Conservation (phyloP, 371 early-diverging fungal genomes). For the Funneliformis caledonium region DNA sequence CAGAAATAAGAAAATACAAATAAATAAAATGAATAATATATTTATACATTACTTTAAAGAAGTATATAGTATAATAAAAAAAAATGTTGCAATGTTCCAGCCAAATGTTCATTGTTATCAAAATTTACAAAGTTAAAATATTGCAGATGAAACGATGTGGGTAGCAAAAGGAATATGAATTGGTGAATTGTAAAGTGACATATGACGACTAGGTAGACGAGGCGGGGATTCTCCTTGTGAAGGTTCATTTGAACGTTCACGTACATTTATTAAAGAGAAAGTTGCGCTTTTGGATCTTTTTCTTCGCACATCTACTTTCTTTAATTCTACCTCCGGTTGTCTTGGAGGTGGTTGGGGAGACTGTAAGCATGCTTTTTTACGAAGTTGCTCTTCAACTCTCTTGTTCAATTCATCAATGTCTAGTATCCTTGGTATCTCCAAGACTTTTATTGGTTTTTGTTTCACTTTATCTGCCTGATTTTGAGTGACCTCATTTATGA, state of each 20-base stretch:
- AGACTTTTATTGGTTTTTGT: background rate
- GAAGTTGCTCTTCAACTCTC: constrained; percentile 6
- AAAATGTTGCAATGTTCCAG: background rate
- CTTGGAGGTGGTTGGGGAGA: background rate
- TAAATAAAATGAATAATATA: too few relatives aligned
- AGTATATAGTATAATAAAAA: too few relatives aligned
- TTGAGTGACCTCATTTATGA: background rate
- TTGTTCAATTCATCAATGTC: background rate
- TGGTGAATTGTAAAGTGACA: too few relatives aligned
- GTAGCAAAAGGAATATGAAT: too few relatives aligned
- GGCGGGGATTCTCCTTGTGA: background rate
- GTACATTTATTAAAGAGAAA: too few relatives aligned
- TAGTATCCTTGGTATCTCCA: background rate
- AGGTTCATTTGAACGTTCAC: background rate
- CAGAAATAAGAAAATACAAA: too few relatives aligned
- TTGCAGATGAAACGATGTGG: too few relatives aligned
- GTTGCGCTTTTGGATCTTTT: background rate
- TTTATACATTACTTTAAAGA: too few relatives aligned
- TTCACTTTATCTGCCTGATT: background rate
- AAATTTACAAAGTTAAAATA: too few relatives aligned
- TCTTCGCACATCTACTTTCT: background rate
- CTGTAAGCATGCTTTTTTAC: background rate
- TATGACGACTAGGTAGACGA: too few relatives aligned
- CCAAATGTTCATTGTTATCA: background rate
- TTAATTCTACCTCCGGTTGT: background rate